Evolutionary conservation across 805 yeast genomes (phyloP).

Genomic region (Cephaloascus fragrans): DNA sequence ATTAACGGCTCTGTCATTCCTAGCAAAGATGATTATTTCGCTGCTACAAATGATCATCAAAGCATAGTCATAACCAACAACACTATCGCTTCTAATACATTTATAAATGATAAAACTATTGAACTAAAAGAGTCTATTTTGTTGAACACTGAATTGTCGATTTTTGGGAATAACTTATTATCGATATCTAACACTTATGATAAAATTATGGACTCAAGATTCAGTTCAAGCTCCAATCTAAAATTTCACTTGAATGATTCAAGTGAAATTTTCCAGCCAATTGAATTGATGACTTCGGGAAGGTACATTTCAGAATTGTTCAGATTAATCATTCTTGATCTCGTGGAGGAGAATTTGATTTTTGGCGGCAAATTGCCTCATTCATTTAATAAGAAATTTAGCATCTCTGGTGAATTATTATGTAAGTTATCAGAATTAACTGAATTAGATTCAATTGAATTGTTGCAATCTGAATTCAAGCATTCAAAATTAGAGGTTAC

Average conservation of each 20-base stretch:
- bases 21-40: constrained; percentile 6
- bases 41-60: too few species aligned
- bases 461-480: too few species aligned
- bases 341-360: constrained; percentile 11
- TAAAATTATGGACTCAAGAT: constrained; percentile 21
- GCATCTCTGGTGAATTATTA: constrained; percentile 29
- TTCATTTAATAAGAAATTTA: constrained; percentile 10
- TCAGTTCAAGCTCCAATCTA: constrained; percentile 8
- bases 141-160: neutral
- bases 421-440: constrained; percentile 24
- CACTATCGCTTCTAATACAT: constrained; percentile 40
- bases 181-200: constrained; percentile 18
- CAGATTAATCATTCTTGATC: constrained; percentile 29
- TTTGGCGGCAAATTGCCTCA: constrained; percentile 2
- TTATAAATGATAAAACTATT: constrained; percentile 27
- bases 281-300: constrained; percentile 46
- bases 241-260: constrained; percentile 20
- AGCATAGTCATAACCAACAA: too few species aligned
- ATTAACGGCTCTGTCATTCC: constrained; percentile 10
- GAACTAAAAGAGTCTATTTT: constrained; percentile 15
- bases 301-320: constrained; percentile 46
- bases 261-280: constrained; percentile 38
- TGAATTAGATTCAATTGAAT: constrained; percentile 11
- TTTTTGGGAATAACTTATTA: neutral
- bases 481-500: constrained; percentile 11